phyloP scores from a whole-genome alignment of 768 basidiomycete species.

The Podaxis sp. region DNA sequence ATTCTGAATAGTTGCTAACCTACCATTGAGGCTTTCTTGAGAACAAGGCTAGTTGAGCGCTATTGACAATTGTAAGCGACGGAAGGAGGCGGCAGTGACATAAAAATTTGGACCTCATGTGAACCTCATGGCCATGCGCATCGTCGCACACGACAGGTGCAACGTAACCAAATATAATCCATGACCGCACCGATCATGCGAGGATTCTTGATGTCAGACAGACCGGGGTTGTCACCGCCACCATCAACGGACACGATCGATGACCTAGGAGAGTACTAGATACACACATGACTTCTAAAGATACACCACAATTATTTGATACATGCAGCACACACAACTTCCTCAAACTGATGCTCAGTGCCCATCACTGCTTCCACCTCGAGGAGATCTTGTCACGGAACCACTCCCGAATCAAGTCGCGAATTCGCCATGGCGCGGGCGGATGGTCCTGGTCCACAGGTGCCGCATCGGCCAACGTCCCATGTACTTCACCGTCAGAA shows the following conservation, averaged over 20 bases:
- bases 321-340: not conserved
- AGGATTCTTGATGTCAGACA: slow-evolving; percentile 1
- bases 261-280: not conserved
- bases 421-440: slow-evolving; percentile 20
- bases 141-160: not conserved
- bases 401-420: slow-evolving; percentile 29
- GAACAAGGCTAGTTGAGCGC: not conserved
- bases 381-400: slow-evolving; percentile 18
- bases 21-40: not conserved
- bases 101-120: slow-evolving; percentile 10
- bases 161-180: slow-evolving; percentile 2
- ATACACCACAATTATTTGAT: slow-evolving; percentile 15
- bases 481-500: slow-evolving; percentile 1
- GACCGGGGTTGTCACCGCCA: not conserved
- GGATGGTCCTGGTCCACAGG: slow-evolving; percentile 6
- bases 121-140: slow-evolving; percentile 12
- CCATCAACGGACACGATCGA: not conserved
- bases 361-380: slow-evolving; percentile 9
- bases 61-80: not conserved
- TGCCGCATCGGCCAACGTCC: not conserved
- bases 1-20: not conserved
- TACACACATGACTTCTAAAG: not conserved
- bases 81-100: slow-evolving; percentile 2
- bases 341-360: not conserved
- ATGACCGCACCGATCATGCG: slow-evolving; percentile 7